Evolutionary conservation across 495 filamentous ascomycete species (phyloP).

Genomic region (Rostrohypoxylon terebratum): DNA sequence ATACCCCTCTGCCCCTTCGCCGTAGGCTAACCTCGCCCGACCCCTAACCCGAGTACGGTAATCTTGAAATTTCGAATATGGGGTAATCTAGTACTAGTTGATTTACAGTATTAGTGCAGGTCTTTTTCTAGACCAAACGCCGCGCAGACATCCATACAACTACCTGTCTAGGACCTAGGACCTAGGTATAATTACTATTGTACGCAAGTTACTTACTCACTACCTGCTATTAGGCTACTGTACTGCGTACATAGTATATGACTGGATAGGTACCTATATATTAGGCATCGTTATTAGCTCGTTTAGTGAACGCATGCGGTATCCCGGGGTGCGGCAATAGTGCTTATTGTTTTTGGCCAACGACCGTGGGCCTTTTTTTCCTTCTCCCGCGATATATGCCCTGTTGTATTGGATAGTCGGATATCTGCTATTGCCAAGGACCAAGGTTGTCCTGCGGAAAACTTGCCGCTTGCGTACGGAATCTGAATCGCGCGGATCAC

Average conservation of each 20-base stretch:
- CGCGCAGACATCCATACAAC: background rate
- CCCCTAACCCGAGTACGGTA: constrained; percentile 8
- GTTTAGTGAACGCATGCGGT: constrained; percentile 8
- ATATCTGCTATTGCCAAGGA: constrained; percentile 11
- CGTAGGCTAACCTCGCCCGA: constrained; percentile 12
- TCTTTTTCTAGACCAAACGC: background rate
- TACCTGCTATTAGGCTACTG: background rate
- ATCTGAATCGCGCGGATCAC: constrained; percentile 7
- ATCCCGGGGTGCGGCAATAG: background rate
- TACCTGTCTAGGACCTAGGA: no score
- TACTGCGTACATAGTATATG: background rate
- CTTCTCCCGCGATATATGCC: background rate
- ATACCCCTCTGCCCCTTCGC: background rate
- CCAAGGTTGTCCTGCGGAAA: constrained; percentile 8
- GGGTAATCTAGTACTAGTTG: background rate
- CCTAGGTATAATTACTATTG: no score
- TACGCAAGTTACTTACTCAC: no score
- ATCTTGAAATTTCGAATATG: constrained; percentile 1
- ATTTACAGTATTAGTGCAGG: background rate
- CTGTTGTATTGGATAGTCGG: background rate
- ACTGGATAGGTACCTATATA: background rate
- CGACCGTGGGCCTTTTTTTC: background rate
- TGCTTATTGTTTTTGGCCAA: background rate
- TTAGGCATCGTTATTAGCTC: constrained; percentile 18
- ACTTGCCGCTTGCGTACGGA: background rate